Percentiles rank a stretch among this genome's conserved stretches.
Evolutionary conservation across 805 yeast genomes (phyloP).

Genomic region (Sugiyamaella valdiviana): DNA sequence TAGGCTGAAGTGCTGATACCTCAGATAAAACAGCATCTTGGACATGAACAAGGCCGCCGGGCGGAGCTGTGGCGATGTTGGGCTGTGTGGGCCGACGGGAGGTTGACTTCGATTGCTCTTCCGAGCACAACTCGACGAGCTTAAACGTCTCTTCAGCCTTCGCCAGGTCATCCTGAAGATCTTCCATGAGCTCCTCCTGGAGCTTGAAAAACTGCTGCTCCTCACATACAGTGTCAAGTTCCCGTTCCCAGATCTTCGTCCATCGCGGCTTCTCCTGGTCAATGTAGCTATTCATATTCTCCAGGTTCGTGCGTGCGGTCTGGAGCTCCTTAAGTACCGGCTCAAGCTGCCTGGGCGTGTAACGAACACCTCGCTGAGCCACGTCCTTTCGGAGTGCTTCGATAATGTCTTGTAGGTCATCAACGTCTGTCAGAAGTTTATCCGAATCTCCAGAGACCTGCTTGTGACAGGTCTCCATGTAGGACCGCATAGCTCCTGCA

Average conservation of each 20-base stretch:
- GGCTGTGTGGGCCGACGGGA: slow-evolving; percentile 33
- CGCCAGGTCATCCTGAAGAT: slow-evolving; percentile 71
- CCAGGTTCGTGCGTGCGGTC: slow-evolving; percentile 49
- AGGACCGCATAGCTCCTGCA: slow-evolving; percentile 33
- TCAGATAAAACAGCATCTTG: slow-evolving; percentile 71
- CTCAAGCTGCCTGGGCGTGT: slow-evolving; percentile 65
- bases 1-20: slow-evolving; percentile 71
- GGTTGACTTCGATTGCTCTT: slow-evolving; percentile 56
- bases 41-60: slow-evolving; percentile 24
- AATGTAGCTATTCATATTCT: slow-evolving; percentile 54
- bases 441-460: slow-evolving; percentile 76
- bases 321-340: slow-evolving; percentile 58
- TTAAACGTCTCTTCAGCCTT: slow-evolving; percentile 77
- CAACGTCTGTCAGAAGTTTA: slow-evolving; percentile 65
- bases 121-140: slow-evolving; percentile 72
- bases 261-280: slow-evolving; percentile 70
- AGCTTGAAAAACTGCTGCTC: slow-evolving; percentile 88
- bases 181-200: slow-evolving; percentile 79
- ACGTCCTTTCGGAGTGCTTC: slow-evolving; percentile 88
- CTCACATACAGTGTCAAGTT: slow-evolving; percentile 81
- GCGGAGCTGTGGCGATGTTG: slow-evolving; percentile 27
- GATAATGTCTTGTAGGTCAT: slow-evolving; percentile 85
- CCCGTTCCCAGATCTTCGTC: slow-evolving; percentile 89
- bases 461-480: slow-evolving; percentile 70
- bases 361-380: slow-evolving; percentile 81